These are phyloP conservation scores for Murraya koenigii DNA, from an alignment of 345 rosid species.

Conservation along the genomic window DNA sequence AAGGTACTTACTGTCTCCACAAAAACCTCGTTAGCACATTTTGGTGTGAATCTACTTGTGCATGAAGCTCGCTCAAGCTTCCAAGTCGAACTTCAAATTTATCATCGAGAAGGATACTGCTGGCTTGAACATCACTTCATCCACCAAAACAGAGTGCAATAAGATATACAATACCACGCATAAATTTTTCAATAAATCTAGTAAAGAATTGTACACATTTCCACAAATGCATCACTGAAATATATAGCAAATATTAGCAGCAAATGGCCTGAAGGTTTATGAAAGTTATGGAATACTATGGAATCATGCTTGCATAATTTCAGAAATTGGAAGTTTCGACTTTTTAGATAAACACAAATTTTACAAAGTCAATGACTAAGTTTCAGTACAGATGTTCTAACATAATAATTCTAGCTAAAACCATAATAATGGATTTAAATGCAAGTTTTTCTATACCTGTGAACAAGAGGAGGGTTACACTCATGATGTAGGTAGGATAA, in stretches of 20 bases:
- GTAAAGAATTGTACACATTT: neutral
- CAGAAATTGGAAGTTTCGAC: neutral
- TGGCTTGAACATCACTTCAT: constrained; percentile 86
- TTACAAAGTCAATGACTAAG: neutral
- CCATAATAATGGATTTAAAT: neutral
- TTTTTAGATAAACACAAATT: neutral
- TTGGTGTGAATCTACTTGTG: constrained; percentile 65
- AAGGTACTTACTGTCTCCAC: constrained; percentile 65
- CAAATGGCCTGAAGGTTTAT: neutral
- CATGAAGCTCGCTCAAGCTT: constrained; percentile 66
- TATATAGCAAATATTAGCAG: neutral
- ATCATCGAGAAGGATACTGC: constrained; percentile 93
- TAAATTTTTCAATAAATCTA: neutral
- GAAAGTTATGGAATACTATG: neutral
- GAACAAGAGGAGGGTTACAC: constrained; percentile 83
- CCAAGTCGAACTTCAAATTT: constrained; percentile 96
- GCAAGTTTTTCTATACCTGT: constrained; percentile 51
- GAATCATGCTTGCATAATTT: neutral
- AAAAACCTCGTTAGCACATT: constrained; percentile 59
- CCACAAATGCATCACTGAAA: neutral
- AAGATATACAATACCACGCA: neutral
- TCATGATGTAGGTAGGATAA: constrained; percentile 86
- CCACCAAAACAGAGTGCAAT: constrained; percentile 19
- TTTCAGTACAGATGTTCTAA: neutral
- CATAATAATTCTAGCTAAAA: neutral